Base-by-base conservation (phyloP, 768 basidiomycete genomes). In the Macrocybe gigantea region DNA sequence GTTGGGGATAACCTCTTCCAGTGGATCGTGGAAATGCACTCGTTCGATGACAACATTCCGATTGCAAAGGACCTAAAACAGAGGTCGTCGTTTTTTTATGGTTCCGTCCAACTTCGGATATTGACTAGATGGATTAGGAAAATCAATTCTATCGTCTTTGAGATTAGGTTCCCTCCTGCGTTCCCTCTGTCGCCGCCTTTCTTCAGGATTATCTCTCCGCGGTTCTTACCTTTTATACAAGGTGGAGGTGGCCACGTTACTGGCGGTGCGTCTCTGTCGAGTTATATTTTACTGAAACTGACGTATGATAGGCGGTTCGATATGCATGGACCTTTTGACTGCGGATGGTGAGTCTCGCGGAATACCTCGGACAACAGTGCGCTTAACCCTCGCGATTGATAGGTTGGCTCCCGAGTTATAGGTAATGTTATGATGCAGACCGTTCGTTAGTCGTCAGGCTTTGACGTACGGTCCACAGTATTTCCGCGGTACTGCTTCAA, bases 11-110 rank as follows among this genome's bases (percentile, higher is more conserved):
- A 85, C 53, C 61, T 85, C 13, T 84, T 81, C 62, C 82, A 82
- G 56, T 86, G 83, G 83, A 75, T 86, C 49, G 74, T 87, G 8
- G 85, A 87, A 61, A 63, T 86, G 65, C 83, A 85, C 61, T 83
- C 81, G 13, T 81, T 87, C 53, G 83, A 87, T 49, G 64, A 70
- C 10, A 64, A 63, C 2, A 63, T 87, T 7, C 83, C 84, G 0
- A 70, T 86, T 47, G 77, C 79, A 5, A 70, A 77, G 56, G 84
- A 88, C 55, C 57, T 87, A 72, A 70, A 70, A 52, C 56, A 56
- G 7, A 69, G 67, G 75, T 77, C 45, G 12, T 72, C 68, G 7
- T 35, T 47, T 31, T 29, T 45, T 9, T n/a, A 41, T 22, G 22
- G 4, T 13, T 11, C 12, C 39, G 33, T 35, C 2, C 30, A 39